Base-by-base conservation (phyloP, 2,329 filamentous ascomycete genomes). In the Pestalotiopsis sp. region DNA sequence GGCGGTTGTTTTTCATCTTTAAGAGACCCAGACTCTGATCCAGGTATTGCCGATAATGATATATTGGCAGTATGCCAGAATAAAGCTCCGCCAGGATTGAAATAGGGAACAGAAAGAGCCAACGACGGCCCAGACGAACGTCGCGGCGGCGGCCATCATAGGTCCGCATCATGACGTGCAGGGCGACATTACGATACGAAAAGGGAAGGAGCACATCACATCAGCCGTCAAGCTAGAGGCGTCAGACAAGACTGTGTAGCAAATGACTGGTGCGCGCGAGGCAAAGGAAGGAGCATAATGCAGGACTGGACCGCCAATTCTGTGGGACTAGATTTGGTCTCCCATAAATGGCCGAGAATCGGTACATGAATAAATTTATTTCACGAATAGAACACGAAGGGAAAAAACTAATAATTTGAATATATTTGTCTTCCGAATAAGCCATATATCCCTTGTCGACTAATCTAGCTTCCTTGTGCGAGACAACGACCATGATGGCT, bases 21-120 rank as follows among this genome's bases (percentile, higher is more conserved):
- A 27, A 58, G 52, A 58, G 52, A 58, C 52, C n/a, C 52, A 58
- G 52, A 58, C n/a, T 23, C 52, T 58, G 52, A 58, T 27, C 52
- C 23, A 58, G n/a, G 52, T 1, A 45, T 17, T 17, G 12, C 39
- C 39, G 39, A 45, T 45, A 45, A 45, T 45, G 39, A 45, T 45
- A 45, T 45, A 45, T 45, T 6, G 39, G 39, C 39, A 45, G 39
- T 45, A 4, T 45, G 39, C 39, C 12, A 45, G 39, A 45, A 45
- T 45, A 17, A 45, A 45, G 14, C 12, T 45, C 39, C 39, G 39
- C 39, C 39, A 45, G 39, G 39, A 45, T 25, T 25, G 25, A 45
- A 45, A 45, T 45, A 17, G 39, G 39, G 5, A 45, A 45, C 13
- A 17, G 39, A 45, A 45, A 17, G 39, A 45, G 39, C 13, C 39